Evolutionary conservation across 2,329 filamentous ascomycete species (phyloP).

Genomic region (Pseudogymnoascus sp.): DNA sequence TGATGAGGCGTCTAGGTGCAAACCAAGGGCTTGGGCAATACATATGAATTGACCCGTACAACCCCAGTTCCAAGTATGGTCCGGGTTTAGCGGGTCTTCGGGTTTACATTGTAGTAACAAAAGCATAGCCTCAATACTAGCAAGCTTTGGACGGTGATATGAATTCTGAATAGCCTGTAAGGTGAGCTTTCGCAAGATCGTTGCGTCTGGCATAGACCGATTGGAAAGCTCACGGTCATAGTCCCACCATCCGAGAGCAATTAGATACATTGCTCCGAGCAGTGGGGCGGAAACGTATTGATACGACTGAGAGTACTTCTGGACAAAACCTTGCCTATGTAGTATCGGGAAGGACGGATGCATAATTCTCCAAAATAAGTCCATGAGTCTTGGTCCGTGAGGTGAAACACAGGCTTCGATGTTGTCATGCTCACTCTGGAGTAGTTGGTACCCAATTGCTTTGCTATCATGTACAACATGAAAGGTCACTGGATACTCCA

Average conservation of each 20-base stretch:
- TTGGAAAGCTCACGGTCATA: conserved; percentile 47
- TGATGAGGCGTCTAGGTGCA: conserved; percentile 52
- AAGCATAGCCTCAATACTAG: conserved; percentile 48
- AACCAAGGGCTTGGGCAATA: conserved; percentile 49
- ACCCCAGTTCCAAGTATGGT: background rate
- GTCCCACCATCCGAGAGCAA: conserved; percentile 55
- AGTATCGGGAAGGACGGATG: conserved; percentile 43
- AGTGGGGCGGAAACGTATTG: conserved; percentile 52
- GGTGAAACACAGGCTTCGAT: conserved; percentile 24
- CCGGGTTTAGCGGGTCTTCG: conserved; percentile 12
- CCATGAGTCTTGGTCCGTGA: conserved; percentile 23
- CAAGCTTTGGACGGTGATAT: conserved; percentile 46
- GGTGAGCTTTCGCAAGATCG: conserved; percentile 33
- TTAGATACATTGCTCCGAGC: conserved; percentile 52
- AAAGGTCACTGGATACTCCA: background rate
- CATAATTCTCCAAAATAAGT: conserved; percentile 34
- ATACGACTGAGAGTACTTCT: conserved; percentile 51
- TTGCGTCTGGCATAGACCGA: conserved; percentile 34
- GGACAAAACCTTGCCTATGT: conserved; percentile 54
- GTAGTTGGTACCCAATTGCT: background rate
- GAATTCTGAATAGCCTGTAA: conserved; percentile 40
- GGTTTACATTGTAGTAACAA: conserved; percentile 40
- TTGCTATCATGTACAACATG: background rate
- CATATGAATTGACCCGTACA: conserved; percentile 42
- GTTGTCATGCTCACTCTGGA: conserved; percentile 23